Base-by-base conservation (phyloP, 2,329 filamentous ascomycete genomes). In the Fusarium sp. region DNA sequence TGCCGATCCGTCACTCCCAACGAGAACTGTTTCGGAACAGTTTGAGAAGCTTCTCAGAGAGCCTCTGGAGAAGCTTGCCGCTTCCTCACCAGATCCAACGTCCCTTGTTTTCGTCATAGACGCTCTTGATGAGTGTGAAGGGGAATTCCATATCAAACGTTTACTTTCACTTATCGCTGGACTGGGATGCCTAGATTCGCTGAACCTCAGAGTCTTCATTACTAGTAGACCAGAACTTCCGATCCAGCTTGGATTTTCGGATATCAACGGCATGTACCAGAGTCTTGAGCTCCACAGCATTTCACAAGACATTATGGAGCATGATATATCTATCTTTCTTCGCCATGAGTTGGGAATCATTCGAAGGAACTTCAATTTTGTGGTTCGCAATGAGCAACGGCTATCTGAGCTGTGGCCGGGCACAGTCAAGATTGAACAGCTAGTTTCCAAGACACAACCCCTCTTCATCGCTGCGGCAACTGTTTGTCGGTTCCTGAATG, bases 71-170 rank as follows among this genome's bases (percentile, higher is more conserved):
- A 18, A 12, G 2, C 10, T 24, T 2, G 6, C 17, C 6, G 20
- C 38, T 24, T n/a, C 8, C 11, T 30, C 17, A 24, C 8, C 52
- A 18, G 2, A 2, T n/a, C 4, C 22, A 4, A 20, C 0, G 0
- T 20, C 22, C 6, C 17, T 56, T 45, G n/a, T 56, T 0, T 5
- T 56, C 4, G 54, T 56, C 12, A 34, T 56, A 22, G 38, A 56
- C 18, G 54, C 54, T 2, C 54, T 56, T 4, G 54, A 56, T 20
- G 54, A 56, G 9, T 56, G 38, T 8, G 38, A 56, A 28, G 28
- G 5, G 0, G n/a, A 32, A 12, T 12, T n/a, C 2, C 28, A 44
- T 4, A 42, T 44, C 12, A 56, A 34, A 1, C 38, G 17, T 4
- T 4, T 44, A 4, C 28, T 56, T 9, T 56, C 36, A 4, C 52